A percentile compares a stretch with the other conserved stretches of the same genome.
Conservation (phyloP, 768 basidiomycete species). For the Naganishia vaughanmartiniae region DNA sequence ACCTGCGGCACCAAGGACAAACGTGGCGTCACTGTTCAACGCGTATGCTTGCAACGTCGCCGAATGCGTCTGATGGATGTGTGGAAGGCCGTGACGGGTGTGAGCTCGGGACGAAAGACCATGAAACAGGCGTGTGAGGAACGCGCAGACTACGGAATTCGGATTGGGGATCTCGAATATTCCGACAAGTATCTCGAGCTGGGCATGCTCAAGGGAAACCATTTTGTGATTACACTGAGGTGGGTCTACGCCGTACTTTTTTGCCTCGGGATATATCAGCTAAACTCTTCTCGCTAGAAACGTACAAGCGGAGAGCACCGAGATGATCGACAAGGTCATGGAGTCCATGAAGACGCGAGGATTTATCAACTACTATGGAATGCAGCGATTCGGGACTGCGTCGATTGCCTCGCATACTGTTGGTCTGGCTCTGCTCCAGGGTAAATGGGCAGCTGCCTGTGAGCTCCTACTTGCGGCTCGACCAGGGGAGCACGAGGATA, state of each 20-base stretch:
- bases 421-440: conserved; percentile 80
- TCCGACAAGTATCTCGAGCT: conserved; percentile 77
- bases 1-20: conserved; percentile 98
- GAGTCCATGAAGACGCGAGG: conserved; percentile 74
- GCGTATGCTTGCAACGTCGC: conserved; percentile 58
- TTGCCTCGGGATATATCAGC: background rate
- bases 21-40: conserved; percentile 90
- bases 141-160: conserved; percentile 82
- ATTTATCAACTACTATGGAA: conserved; percentile 98
- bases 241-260: conserved; percentile 50
- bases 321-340: conserved; percentile 72
- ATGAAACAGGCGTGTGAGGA: conserved; percentile 62
- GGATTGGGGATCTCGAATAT: conserved; percentile 85
- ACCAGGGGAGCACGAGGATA: conserved; percentile 89
- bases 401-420: conserved; percentile 92
- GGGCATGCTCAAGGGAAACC: conserved; percentile 95
- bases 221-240: conserved; percentile 91
- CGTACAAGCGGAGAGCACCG: conserved; percentile 71
- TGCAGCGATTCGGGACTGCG: conserved; percentile 98
- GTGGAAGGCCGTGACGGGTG: conserved; percentile 75
- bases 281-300: conserved; percentile 59
- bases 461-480: conserved; percentile 75
- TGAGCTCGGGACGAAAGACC: conserved; percentile 59
- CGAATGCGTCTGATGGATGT: conserved; percentile 68
- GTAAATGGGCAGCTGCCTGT: conserved; percentile 85